A percentile compares a stretch with the other conserved stretches of the same genome.
Evolutionary conservation across 164 flowering plant genomes (phyloP).

Genomic region (Piper betle): DNA sequence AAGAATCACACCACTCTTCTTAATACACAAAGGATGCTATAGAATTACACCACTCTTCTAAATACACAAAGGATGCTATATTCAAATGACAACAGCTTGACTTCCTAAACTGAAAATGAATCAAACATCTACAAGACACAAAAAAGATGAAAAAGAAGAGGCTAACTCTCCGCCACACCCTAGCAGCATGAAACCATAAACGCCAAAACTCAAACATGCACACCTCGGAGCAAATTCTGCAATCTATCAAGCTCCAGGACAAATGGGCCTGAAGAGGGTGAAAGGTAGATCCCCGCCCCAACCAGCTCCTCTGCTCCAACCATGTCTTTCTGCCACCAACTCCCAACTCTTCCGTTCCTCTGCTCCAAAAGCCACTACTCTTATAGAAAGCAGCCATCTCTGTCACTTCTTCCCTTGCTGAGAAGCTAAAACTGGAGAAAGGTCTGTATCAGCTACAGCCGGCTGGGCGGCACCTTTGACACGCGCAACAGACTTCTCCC

Average conservation of each 20-base stretch:
- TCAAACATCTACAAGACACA: neutral
- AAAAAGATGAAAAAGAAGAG: neutral
- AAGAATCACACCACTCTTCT: too few relatives aligned
- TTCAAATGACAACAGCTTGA: too few relatives aligned
- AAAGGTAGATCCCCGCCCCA: conserved; percentile 21
- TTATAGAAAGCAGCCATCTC: conserved; percentile 21
- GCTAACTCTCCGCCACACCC: neutral
- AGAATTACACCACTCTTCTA: too few relatives aligned
- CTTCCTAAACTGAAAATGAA: too few relatives aligned
- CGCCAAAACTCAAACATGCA: neutral
- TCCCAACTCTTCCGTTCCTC: conserved; percentile 9
- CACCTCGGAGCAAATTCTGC: conserved; percentile 79
- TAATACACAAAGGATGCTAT: too few relatives aligned
- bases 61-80: too few relatives aligned
- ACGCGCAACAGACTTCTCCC: conserved; percentile 14
- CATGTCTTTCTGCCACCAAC: conserved; percentile 23
- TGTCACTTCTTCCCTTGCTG: conserved; percentile 38
- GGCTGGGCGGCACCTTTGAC: conserved; percentile 38
- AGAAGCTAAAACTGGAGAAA: conserved; percentile 25
- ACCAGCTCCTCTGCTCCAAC: conserved; percentile 23
- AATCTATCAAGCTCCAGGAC: conserved; percentile 59
- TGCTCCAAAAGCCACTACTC: conserved; percentile 17
- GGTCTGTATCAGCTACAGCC: conserved; percentile 15
- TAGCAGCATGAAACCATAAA: neutral
- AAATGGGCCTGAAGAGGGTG: conserved; percentile 43